These are phyloP conservation scores for Kurtzmaniella natalensis DNA, from an alignment of 1,139 yeast species.

Conservation along the genomic window DNA sequence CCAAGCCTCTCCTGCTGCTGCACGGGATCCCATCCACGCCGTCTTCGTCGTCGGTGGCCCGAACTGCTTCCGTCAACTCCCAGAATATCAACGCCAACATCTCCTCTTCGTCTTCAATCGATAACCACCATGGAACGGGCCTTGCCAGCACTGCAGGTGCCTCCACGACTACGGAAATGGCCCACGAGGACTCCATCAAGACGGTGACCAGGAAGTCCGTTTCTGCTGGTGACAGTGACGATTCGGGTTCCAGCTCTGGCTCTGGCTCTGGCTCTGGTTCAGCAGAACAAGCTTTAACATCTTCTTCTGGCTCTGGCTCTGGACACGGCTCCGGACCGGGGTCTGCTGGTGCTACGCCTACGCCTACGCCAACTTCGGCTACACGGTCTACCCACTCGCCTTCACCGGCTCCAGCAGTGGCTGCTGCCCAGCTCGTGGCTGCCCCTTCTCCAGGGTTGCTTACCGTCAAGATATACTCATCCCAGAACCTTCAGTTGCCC, in stretches of 20 bases:
- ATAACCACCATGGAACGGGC: neutral
- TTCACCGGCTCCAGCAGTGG: constrained; percentile 2
- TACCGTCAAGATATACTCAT: constrained; percentile 64
- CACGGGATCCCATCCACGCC: neutral
- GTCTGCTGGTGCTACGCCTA: constrained; percentile 6
- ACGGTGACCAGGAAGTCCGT: too few species aligned
- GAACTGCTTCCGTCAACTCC: neutral
- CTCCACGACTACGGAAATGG: too few species aligned
- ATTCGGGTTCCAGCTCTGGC: neutral
- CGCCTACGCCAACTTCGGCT: constrained; percentile 3
- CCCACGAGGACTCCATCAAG: too few species aligned
- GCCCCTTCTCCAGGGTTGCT: constrained; percentile 55
- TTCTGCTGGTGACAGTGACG: neutral
- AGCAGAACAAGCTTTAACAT: constrained; percentile 1
- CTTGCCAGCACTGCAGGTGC: too few species aligned
- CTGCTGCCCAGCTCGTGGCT: constrained; percentile 19
- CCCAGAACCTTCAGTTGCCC: constrained; percentile 59
- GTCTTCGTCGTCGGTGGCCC: neutral
- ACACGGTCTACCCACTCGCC: too few species aligned
- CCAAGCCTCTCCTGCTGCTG: too few species aligned
- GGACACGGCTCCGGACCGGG: constrained; percentile 1
- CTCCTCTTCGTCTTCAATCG: neutral
- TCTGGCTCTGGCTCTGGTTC: neutral
- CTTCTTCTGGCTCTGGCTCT: neutral
- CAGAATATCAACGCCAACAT: neutral